phyloP scores from a whole-genome alignment of 495 filamentous ascomycete species.

The Talaromyces thailandensis region DNA sequence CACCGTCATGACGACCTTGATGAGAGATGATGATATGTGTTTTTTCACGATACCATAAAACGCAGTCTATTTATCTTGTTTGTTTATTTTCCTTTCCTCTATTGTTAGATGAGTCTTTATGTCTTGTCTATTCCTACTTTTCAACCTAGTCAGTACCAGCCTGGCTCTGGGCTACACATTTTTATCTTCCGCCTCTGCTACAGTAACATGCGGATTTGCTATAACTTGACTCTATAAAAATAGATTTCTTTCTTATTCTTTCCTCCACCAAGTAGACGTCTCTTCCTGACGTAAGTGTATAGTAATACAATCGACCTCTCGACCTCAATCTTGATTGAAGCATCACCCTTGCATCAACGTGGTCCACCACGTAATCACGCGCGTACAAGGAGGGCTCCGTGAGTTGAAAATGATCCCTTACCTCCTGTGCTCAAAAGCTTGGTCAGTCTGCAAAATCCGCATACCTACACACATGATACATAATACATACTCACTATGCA shows the following conservation, averaged over 20 bases:
- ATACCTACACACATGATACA: neutral
- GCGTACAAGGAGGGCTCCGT: neutral
- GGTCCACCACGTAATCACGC: neutral
- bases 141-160: neutral
- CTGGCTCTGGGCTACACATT: neutral
- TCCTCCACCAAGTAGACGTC: neutral
- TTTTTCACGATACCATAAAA: constrained; percentile 9
- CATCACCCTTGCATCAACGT: neutral
- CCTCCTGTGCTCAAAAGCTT: neutral
- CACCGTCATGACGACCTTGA: constrained; percentile 42
- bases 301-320: neutral
- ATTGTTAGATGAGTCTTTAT: neutral
- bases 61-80: neutral
- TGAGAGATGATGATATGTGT: constrained; percentile 43
- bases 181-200: constrained; percentile 7
- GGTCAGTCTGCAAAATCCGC: neutral
- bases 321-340: neutral
- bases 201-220: constrained; percentile 8
- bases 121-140: neutral
- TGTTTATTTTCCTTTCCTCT: neutral
- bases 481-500: neutral
- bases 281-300: neutral
- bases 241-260: constrained; percentile 5
- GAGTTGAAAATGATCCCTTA: neutral
- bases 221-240: constrained; percentile 1